Conservation (phyloP, 164 flowering plant species). For the Aristolochia fimbriata region DNA sequence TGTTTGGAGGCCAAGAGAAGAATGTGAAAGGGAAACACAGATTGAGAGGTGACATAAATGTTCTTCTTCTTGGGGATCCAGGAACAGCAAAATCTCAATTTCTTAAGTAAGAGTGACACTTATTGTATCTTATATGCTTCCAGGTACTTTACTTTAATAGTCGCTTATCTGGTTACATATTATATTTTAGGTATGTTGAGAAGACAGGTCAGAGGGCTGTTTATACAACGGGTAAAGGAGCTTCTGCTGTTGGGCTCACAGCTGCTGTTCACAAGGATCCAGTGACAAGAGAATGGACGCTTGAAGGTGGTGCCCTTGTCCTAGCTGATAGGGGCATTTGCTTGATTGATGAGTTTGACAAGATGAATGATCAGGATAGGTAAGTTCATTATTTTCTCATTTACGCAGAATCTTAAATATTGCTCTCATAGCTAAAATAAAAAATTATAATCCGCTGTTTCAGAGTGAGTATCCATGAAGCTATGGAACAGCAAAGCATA, state of each 20-base stretch:
- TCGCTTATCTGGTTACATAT: background rate
- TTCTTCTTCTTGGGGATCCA: conserved; percentile 94
- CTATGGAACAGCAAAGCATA: conserved; percentile 99
- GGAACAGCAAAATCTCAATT: conserved; percentile 99
- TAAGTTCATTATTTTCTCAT: conserved; percentile 2
- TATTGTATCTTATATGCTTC: no score
- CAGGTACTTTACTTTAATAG: background rate
- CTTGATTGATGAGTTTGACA: conserved; percentile 97
- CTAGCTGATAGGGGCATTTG: conserved; percentile 94
- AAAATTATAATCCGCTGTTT: conserved; percentile 1
- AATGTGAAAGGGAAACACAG: conserved; percentile 92
- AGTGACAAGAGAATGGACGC: conserved; percentile 93
- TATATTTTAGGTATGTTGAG: conserved; percentile 67
- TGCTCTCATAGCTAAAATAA: background rate
- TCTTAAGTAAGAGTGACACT: conserved; percentile 55
- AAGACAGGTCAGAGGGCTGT: conserved; percentile 98
- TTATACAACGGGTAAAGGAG: conserved; percentile 98
- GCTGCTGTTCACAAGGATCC: conserved; percentile 99
- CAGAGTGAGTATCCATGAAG: conserved; percentile 99
- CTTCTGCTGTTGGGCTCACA: conserved; percentile 98
- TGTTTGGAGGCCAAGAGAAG: conserved; percentile 99
- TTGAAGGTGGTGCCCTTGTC: conserved; percentile 99
- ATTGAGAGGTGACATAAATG: conserved; percentile 89
- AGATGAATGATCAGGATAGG: conserved; percentile 99
- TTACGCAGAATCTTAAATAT: background rate